These are phyloP conservation scores for Colletotrichum theobromicola DNA, from an alignment of 2,329 filamentous ascomycete genomes.

Conservation along the genomic window DNA sequence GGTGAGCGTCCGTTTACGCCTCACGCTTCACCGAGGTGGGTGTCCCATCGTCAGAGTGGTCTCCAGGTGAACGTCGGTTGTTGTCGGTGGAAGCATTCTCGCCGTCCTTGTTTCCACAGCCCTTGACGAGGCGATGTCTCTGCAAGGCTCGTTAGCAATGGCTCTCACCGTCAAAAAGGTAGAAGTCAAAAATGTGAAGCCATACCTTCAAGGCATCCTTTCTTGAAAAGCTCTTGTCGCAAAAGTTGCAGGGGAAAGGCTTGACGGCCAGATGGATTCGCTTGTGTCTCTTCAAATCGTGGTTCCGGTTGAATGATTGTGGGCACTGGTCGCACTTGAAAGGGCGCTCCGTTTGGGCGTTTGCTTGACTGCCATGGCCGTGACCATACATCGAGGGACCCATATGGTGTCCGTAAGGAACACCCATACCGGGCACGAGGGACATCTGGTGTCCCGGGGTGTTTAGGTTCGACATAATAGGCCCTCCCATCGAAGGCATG, in stretches of 20 bases:
- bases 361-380: slow-evolving; percentile 54
- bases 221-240: slow-evolving; percentile 95
- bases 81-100: neutral
- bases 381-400: slow-evolving; percentile 64
- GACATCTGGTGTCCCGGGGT: slow-evolving; percentile 76
- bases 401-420: slow-evolving; percentile 53
- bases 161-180: too few relatives aligned
- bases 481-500: slow-evolving; percentile 55
- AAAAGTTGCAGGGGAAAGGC: slow-evolving; percentile 89
- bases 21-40: slow-evolving; percentile 10
- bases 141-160: slow-evolving; percentile 33
- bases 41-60: slow-evolving; percentile 15
- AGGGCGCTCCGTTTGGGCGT: slow-evolving; percentile 73
- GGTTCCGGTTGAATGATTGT: slow-evolving; percentile 94
- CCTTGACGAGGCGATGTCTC: slow-evolving; percentile 69
- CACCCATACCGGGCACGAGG: slow-evolving; percentile 67
- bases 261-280: slow-evolving; percentile 94
- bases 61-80: neutral
- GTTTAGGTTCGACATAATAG: slow-evolving; percentile 80
- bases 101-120: slow-evolving; percentile 49
- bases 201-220: slow-evolving; percentile 96
- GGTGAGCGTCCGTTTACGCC: neutral
- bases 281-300: slow-evolving; percentile 95
- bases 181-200: neutral
- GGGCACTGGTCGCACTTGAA: slow-evolving; percentile 95